These are phyloP conservation scores for Russula abietina DNA, from an alignment of 768 basidiomycete species.

Conservation along the genomic window DNA sequence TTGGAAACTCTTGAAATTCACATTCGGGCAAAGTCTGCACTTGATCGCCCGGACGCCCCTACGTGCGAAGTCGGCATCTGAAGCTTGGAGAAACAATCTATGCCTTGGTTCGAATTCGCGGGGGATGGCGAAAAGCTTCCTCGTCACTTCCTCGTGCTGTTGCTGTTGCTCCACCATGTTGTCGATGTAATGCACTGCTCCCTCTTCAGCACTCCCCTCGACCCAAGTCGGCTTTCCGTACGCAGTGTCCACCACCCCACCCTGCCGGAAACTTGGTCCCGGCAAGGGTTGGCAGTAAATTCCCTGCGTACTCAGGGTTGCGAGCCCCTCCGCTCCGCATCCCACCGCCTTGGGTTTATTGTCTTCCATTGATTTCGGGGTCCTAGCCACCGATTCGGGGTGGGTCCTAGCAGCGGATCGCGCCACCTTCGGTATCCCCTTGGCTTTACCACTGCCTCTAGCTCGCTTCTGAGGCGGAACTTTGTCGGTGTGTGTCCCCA, in stretches of 20 bases:
- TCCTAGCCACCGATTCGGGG: too few relatives aligned
- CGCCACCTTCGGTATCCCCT: neutral
- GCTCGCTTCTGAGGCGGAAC: neutral
- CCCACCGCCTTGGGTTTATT: too few relatives aligned
- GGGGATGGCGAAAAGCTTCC: neutral
- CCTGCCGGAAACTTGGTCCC: conserved; percentile 7
- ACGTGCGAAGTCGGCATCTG: neutral
- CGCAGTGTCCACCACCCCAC: neutral
- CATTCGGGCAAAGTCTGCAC: too few relatives aligned
- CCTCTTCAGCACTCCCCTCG: conserved; percentile 2
- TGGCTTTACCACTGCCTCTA: neutral
- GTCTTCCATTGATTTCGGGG: too few relatives aligned
- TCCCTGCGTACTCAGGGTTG: too few relatives aligned
- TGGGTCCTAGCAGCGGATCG: neutral
- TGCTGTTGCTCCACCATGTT: neutral
- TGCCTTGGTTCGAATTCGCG: neutral
- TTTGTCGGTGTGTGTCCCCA: neutral
- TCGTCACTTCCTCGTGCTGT: neutral
- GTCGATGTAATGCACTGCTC: neutral
- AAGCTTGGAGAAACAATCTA: neutral
- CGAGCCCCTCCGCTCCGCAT: too few relatives aligned
- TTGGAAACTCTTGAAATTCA: too few relatives aligned
- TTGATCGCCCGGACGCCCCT: neutral
- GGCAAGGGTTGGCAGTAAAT: too few relatives aligned
- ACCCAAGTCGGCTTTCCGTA: neutral